Base-by-base conservation (phyloP, 257 asterid genomes). In the Ophiorrhiza pumila region DNA sequence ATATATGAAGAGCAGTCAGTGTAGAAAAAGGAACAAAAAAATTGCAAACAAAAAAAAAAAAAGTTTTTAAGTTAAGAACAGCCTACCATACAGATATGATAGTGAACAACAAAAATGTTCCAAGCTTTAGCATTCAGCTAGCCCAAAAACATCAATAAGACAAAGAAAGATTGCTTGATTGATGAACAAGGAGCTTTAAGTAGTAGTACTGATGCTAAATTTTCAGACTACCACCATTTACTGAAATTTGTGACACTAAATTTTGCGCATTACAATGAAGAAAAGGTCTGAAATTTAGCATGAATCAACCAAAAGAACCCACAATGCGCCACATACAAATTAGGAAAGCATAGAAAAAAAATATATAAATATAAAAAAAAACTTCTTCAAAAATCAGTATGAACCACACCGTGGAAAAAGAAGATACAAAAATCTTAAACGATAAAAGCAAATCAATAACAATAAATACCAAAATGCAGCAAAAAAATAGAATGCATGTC, bases 131-230 rank as follows among this genome's bases (percentile, higher is more conserved):
- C 20, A 61, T 61, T 65, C 8, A 39, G 12, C 23, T 20, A 32
- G 68, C 58, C 7, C 65, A 10, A 27, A 70, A 56, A 3, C 10
- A 66, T 50, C 73, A 29, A 68, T 68, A 29, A 46, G 52, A 22
- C 35, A 68, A 42, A 23, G 8, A 74, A 56, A 11, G 52, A 46
- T 37, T 37, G 7, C 52, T 46, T 53, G 31, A 23, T n/a, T 53
- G 60, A 22, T 4, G 0, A n/a, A 53, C 31, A 53, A 23, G 31
- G 20, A 35, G 25, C 23, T 34, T 20, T 4, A 9, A 46, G 4
- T 34, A 7, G 8, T 18, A 61, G 34, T 34, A 23, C 42, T 46
- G 52, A 20, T 46, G 52, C 52, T 46, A 8, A 46, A 46, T 11
- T 12, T 46, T 46, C 52, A n/a, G n/a, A n/a, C n/a, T n/a, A n/a